These are phyloP conservation scores for Termitomyces sp. DNA, from an alignment of 768 basidiomycete species.

Conservation along the genomic window DNA sequence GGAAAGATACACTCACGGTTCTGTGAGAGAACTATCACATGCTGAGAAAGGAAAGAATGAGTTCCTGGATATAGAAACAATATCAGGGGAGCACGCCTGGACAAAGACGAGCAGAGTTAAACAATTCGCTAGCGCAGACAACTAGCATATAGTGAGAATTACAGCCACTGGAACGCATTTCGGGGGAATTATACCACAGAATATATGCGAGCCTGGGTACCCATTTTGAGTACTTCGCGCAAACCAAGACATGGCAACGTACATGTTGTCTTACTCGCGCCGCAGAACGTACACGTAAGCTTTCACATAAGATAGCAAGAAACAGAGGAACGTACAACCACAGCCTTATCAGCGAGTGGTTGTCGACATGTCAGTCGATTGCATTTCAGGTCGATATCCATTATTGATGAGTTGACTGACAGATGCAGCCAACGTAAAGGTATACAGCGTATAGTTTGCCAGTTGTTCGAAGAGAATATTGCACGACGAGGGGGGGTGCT, in stretches of 20 bases:
- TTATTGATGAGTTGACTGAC: constrained; percentile 16
- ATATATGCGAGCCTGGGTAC: constrained; percentile 74
- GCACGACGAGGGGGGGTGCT: background rate
- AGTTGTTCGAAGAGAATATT: background rate
- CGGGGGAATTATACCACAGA: constrained; percentile 50
- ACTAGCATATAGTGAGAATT: constrained; percentile 27
- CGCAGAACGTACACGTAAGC: background rate
- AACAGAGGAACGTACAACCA: constrained; percentile 55
- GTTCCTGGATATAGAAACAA: background rate
- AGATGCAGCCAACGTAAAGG: no score
- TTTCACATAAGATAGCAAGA: background rate
- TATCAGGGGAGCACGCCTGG: constrained; percentile 43
- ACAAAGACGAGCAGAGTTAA: constrained; percentile 71
- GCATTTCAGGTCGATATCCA: constrained; percentile 77
- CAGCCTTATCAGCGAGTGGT: constrained; percentile 68
- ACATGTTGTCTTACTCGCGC: constrained; percentile 20
- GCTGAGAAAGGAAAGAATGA: constrained; percentile 33
- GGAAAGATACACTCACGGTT: constrained; percentile 48
- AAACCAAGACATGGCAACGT: constrained; percentile 5
- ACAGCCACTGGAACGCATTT: background rate
- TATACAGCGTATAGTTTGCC: background rate
- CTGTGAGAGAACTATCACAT: constrained; percentile 73
- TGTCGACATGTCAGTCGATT: constrained; percentile 75
- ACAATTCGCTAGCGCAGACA: constrained; percentile 80
- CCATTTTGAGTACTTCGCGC: background rate